Base-by-base conservation (phyloP, 345 rosid species). In the Murraya paniculata region DNA sequence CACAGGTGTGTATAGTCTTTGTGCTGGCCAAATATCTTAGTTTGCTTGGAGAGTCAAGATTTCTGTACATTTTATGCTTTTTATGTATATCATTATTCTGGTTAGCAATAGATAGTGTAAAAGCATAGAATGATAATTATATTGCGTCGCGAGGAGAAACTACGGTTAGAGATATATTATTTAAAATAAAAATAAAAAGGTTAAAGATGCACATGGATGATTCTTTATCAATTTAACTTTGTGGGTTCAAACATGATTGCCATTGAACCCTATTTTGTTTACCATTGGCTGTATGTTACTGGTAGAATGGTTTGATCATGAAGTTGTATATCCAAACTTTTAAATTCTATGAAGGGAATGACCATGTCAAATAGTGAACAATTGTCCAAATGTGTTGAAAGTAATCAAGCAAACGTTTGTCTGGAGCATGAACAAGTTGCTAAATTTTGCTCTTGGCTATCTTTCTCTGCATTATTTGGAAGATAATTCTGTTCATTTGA, bases 1-100 rank as follows among this genome's bases (percentile, higher is more conserved):
- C 77, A 76, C 84, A 86, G 98, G 93, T 87, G 21, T 56, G 84
- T 14, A 71, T 71, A 22, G n/a, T 59, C 31, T 77, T 53, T 71
- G n/a, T 73, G 27, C 72, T 36, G 9, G 36, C 24, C 9, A 71
- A 21, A 72, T 30, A 65, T 13, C 33, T 30, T 60, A 1, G 25
- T 48, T 53, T 41, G 66, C 39, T 35, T 27, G 18, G 30, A 59
- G 56, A 39, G 18, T 38, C 35, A 16, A 1, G 4, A 38, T 59
- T 24, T 24, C 21, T 24, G 1, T 38, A 38, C 19, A 9, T 64
- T 14, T 45, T 28, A 55, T 48, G 3, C 61, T 22, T 24, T 24
- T 64, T 50, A 3, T 39, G 58, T 45, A 5, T 24, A 28, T 22
- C 28, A 18, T 27, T 57, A 69, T 64, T 38, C 24, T 21, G 74